Evolutionary conservation across 768 basidiomycete species (phyloP).

Genomic region (Mycena galericulata): DNA sequence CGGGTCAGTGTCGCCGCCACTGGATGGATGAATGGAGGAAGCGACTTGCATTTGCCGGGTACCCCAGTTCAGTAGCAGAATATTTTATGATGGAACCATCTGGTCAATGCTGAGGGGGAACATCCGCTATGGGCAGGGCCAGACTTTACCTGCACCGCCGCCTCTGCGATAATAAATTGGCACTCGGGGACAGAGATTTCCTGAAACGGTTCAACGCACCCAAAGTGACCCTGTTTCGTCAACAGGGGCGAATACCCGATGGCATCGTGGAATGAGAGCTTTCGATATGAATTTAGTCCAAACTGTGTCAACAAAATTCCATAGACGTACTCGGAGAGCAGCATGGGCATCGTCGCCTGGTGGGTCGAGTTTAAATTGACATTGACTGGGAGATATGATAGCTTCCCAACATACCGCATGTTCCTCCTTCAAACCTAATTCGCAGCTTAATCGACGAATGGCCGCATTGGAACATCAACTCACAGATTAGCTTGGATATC

Average conservation of each 20-base stretch:
- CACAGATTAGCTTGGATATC: slow-evolving; percentile 27
- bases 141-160: slow-evolving; percentile 15
- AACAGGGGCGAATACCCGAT: slow-evolving; percentile 30
- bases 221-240: slow-evolving; percentile 3
- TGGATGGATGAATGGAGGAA: background rate
- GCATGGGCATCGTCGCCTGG: slow-evolving; percentile 33
- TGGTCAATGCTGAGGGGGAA: background rate
- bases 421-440: slow-evolving; percentile 4
- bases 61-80: slow-evolving; percentile 8
- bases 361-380: background rate
- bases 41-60: slow-evolving; percentile 16
- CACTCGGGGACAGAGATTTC: background rate
- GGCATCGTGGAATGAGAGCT: slow-evolving; percentile 36
- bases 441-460: background rate
- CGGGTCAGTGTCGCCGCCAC: background rate
- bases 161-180: slow-evolving; percentile 6
- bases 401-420: slow-evolving; percentile 24
- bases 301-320: background rate
- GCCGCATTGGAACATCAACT: background rate
- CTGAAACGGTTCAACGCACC: slow-evolving; percentile 1
- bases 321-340: slow-evolving; percentile 27
- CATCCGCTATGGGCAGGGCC: background rate
- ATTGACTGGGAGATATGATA: too few species aligned
- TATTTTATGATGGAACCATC: slow-evolving; percentile 33
- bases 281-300: background rate